A percentile compares a stretch with the other conserved stretches of the same genome.
These are phyloP conservation scores for Brasilioporus rufonigricans DNA, from an alignment of 768 basidiomycete genomes.

Conservation along the genomic window DNA sequence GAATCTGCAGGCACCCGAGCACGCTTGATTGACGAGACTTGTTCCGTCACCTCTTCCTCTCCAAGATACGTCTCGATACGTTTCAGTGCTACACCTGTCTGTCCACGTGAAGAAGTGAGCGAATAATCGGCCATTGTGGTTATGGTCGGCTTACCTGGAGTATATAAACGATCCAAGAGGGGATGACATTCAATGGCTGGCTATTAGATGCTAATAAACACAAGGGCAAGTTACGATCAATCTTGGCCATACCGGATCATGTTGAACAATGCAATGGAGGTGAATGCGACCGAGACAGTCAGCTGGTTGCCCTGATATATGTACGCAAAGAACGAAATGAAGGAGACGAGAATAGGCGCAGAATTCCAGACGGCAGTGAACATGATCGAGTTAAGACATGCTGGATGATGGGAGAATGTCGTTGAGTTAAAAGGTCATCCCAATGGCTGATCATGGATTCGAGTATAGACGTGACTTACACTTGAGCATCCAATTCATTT, in stretches of 20 bases:
- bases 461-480: constrained; percentile 34
- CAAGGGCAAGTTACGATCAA: neutral
- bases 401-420: constrained; percentile 30
- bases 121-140: neutral
- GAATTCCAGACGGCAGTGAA: constrained; percentile 71
- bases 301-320: constrained; percentile 72
- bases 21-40: constrained; percentile 56
- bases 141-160: constrained; percentile 43
- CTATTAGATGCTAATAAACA: constrained; percentile 29
- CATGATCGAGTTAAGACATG: constrained; percentile 67
- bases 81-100: constrained; percentile 55
- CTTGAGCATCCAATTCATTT: constrained; percentile 79
- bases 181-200: constrained; percentile 74
- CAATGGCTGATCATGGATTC: neutral
- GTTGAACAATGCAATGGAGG: constrained; percentile 80
- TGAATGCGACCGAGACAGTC: constrained; percentile 80
- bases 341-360: constrained; percentile 77
- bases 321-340: constrained; percentile 75
- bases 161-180: constrained; percentile 74
- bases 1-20: constrained; percentile 21
- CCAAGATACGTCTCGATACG: constrained; percentile 60
- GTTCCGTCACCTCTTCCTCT: constrained; percentile 62
- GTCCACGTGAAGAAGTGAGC: neutral
- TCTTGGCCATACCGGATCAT: constrained; percentile 63
- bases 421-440: neutral